Base-by-base conservation (phyloP, 2,329 filamentous ascomycete genomes). In the Scopulariopsis brevicaulis region DNA sequence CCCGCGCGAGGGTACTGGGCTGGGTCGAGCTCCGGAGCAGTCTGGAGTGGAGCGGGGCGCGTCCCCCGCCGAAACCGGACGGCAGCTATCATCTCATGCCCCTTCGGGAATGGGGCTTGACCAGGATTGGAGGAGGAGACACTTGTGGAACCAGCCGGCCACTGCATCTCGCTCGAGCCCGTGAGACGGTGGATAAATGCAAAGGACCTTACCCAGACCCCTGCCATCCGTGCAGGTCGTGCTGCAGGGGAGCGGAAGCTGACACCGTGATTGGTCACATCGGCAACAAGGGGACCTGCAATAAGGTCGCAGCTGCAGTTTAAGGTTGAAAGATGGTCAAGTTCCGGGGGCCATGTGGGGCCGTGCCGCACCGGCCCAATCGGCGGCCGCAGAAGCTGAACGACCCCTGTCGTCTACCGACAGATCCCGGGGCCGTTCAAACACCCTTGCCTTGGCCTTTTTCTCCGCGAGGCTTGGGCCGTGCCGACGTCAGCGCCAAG, bases 281-380 rank as follows among this genome's bases (percentile, higher is more conserved):
- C 32, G n/a, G 40, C 25, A 24, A 46, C 55, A 51, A 53, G 48
- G 48, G 55, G 15, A 11, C 48, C 55, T 32, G 24, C 34, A 34
- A 32, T 11, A 35, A 53, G 55, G 55, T 57, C 55, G 48, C 55
- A 57, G 48, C 50, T 53, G 55, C 55, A 57, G 55, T 57, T 57
- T 57, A 57, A 57, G 55, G 55, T 57, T 55, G 25, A 53, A 53
- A 48, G 55, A 57, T 40, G 55, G 46, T 43, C 48, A 46, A 40
- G 32, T 7, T 12, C 15, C 10, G 53, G 24, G 50, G 40, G 48
- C 35, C n/a, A 37, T 52, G 48, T 57, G 55, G 55, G 55, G 48
- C 55, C 14, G 10, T 8, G 18, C 14, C 15, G 3, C 37, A 24
- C 20, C 15, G 5, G 12, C 51, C 55, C 55, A 57, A 57, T 57